phyloP scores from a whole-genome alignment of 495 filamentous ascomycete species.

The Daldinia childiae region DNA sequence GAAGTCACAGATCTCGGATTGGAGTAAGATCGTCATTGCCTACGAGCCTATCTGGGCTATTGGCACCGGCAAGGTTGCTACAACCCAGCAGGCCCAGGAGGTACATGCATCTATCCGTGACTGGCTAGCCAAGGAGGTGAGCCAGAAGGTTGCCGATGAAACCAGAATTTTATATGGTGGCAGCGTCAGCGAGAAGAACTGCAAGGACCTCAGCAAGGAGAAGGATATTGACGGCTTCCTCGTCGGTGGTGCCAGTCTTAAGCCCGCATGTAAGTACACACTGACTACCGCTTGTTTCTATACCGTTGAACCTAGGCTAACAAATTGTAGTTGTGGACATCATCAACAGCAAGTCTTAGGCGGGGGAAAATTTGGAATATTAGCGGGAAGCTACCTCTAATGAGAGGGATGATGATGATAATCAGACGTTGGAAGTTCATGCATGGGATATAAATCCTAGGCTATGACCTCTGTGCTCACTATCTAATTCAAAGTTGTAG shows the following conservation, averaged over 20 bases:
- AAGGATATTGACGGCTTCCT: conserved; percentile 97
- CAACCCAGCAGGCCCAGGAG: conserved; percentile 92
- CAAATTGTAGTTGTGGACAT: conserved; percentile 64
- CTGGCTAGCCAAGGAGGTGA: conserved; percentile 82
- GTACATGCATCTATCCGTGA: conserved; percentile 91
- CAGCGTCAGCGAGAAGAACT: conserved; percentile 98
- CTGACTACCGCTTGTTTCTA: neutral
- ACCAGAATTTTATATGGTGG: conserved; percentile 96
- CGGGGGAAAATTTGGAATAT: neutral
- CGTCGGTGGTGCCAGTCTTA: conserved; percentile 96
- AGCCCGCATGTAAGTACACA: conserved; percentile 86
- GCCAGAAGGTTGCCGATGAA: conserved; percentile 72
- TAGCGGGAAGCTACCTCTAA: neutral
- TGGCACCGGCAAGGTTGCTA: conserved; percentile 97
- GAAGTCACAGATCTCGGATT: conserved; percentile 75
- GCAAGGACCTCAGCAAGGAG: conserved; percentile 88
- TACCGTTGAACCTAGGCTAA: conserved; percentile 36
- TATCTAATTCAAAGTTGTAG: conserved; percentile 11
- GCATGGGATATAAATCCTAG: conserved; percentile 10
- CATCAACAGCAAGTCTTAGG: conserved; percentile 64
- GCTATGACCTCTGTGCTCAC: conserved; percentile 4
- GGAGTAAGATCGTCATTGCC: conserved; percentile 93
- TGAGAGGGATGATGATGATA: conserved; percentile 6
- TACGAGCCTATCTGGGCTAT: conserved; percentile 99
- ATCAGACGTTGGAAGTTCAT: neutral